Evolutionary conservation across 2,329 filamentous ascomycete species (phyloP).

Genomic region (Neonectria magnoliae): DNA sequence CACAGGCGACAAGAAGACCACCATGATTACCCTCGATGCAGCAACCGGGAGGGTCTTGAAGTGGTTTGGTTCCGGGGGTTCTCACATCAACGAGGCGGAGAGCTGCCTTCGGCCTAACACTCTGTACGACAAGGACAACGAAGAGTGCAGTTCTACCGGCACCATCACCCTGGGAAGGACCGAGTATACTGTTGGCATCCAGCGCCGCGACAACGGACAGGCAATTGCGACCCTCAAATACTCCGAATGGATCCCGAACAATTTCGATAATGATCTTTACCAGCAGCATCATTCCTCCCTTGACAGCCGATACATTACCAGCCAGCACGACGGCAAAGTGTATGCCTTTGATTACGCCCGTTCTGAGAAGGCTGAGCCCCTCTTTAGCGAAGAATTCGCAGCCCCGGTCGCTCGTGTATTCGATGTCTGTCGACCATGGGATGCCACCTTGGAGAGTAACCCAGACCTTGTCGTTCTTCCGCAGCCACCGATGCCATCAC

Average conservation of each 20-base stretch:
- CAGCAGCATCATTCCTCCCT: constrained; percentile 82
- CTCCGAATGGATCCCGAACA: constrained; percentile 95
- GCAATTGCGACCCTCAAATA: constrained; percentile 91
- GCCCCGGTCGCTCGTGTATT: constrained; percentile 89
- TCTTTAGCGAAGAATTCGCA: constrained; percentile 75
- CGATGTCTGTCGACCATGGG: constrained; percentile 81
- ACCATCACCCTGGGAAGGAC: constrained; percentile 86
- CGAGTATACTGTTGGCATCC: constrained; percentile 90
- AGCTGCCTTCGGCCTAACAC: constrained; percentile 79
- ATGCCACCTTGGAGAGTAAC: constrained; percentile 69
- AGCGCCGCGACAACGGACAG: constrained; percentile 76
- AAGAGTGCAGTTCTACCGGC: constrained; percentile 82
- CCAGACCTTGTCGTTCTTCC: constrained; percentile 85
- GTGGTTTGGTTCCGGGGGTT: constrained; percentile 81
- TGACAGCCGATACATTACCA: constrained; percentile 90
- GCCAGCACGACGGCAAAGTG: constrained; percentile 83
- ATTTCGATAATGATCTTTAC: constrained; percentile 86
- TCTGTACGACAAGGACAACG: constrained; percentile 71
- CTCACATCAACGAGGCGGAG: constrained; percentile 73
- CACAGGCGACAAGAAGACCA: constrained; percentile 90
- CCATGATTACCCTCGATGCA: constrained; percentile 88
- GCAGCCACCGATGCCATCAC: constrained; percentile 76
- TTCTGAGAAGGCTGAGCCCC: constrained; percentile 59
- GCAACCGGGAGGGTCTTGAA: constrained; percentile 84
- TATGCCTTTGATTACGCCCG: constrained; percentile 79